Conservation (phyloP, 164 flowering plant genomes). For the Vitis amurensis region DNA sequence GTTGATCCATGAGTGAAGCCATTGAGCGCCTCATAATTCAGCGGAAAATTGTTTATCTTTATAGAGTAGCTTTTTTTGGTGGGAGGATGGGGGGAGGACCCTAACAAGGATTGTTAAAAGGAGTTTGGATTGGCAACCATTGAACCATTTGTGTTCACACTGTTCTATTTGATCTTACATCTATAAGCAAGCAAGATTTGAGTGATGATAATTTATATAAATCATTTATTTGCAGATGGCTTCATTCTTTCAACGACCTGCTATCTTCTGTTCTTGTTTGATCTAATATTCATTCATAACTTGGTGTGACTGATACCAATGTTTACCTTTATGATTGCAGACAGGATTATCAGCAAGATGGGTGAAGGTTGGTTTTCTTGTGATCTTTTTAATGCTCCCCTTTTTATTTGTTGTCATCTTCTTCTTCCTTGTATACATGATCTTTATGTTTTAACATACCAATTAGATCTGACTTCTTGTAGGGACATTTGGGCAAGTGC, state of each 20-base stretch:
- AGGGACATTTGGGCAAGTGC: conserved; percentile 96
- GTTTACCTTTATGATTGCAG: conserved; percentile 46
- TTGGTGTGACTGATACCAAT: background rate
- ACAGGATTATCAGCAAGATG: conserved; percentile 82
- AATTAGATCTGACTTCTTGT: conserved; percentile 8
- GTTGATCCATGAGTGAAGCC: no score
- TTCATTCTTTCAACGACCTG: background rate
- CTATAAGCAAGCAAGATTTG: background rate
- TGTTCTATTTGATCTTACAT: no score
- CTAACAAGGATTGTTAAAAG: no score
- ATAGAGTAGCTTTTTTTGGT: no score
- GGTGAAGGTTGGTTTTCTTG: conserved; percentile 75
- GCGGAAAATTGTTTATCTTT: no score
- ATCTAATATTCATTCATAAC: background rate
- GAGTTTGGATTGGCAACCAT: no score
- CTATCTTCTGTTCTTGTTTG: background rate
- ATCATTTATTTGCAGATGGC: background rate
- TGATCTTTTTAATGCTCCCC: background rate
- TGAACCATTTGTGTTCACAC: no score
- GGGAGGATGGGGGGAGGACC: no score
- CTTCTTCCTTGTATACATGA: background rate
- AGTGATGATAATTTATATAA: background rate
- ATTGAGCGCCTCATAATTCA: no score
- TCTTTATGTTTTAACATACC: background rate
- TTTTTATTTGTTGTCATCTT: conserved; percentile 2